These are phyloP conservation scores for Diaporthe sp. DNA, from an alignment of 2,329 filamentous ascomycete species.

Conservation along the genomic window DNA sequence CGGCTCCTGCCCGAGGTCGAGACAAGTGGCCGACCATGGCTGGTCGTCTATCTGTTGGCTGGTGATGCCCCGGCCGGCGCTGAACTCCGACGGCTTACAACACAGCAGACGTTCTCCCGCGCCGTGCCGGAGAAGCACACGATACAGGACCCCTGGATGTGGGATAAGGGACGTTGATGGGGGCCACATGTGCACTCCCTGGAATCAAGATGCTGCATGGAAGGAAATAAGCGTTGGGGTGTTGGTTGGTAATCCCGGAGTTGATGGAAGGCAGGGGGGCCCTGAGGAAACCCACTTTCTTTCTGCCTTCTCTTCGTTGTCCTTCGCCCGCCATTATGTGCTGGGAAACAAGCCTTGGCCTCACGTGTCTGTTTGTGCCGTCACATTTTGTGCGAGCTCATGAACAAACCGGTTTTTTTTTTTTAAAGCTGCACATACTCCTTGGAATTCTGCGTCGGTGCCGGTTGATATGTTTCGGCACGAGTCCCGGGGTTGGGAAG, in stretches of 20 bases:
- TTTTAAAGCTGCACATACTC: background rate
- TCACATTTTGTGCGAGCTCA: constrained; percentile 9
- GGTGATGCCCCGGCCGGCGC: background rate
- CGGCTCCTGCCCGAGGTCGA: background rate
- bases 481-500: background rate
- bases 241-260: constrained; percentile 17
- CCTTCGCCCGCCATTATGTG: background rate
- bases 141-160: background rate
- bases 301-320: background rate
- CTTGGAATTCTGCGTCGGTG: background rate
- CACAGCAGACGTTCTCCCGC: background rate
- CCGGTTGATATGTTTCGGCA: background rate
- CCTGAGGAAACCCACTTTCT: background rate
- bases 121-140: background rate
- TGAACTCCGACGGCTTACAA: background rate
- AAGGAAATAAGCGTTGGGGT: constrained; percentile 12
- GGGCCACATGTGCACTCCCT: background rate
- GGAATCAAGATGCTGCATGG: constrained; percentile 10
- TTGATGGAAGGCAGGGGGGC: background rate
- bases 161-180: background rate
- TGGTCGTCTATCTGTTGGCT: background rate
- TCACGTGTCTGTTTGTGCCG: background rate
- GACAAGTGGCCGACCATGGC: background rate
- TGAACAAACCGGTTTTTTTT: too few relatives aligned
- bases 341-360: background rate